A percentile compares a stretch with the other conserved stretches of the same genome.
phyloP scores from a whole-genome alignment of 1,284 basidiomycete species.

The Phenoliferia sp. region DNA sequence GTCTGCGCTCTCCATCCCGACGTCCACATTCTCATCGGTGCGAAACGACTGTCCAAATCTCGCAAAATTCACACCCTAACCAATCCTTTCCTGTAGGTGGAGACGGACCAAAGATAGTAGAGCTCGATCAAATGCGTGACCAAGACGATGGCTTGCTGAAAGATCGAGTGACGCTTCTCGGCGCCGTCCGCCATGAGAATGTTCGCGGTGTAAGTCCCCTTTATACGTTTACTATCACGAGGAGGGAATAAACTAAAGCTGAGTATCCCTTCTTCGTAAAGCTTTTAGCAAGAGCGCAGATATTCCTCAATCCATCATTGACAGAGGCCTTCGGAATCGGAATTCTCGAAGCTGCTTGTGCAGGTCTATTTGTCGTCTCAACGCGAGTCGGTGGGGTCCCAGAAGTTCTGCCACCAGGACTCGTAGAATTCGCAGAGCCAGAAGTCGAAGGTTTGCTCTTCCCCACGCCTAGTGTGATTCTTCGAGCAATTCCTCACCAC shows the following conservation, averaged over 20 bases:
- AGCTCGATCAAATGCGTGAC: slow-evolving; percentile 93
- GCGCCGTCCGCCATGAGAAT: slow-evolving; percentile 71
- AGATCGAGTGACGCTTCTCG: slow-evolving; percentile 84
- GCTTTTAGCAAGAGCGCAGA: slow-evolving; percentile 77
- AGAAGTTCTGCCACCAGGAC: slow-evolving; percentile 85
- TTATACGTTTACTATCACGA: not conserved
- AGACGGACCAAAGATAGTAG: slow-evolving; percentile 91
- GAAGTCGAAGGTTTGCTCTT: slow-evolving; percentile 63
- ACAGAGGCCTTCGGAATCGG: slow-evolving; percentile 97
- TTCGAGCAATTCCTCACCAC: not conserved
- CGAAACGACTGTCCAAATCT: too few species aligned
- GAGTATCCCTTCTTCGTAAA: slow-evolving; percentile 39
- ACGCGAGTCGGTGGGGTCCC: slow-evolving; percentile 94
- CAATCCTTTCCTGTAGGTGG: slow-evolving; percentile 47
- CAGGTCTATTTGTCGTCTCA: slow-evolving; percentile 89
- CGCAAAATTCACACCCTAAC: not conserved
- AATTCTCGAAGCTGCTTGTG: slow-evolving; percentile 91
- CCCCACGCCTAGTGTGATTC: not conserved
- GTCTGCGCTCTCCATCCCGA: slow-evolving; percentile 80
- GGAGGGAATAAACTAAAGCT: too few species aligned
- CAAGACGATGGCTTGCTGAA: slow-evolving; percentile 66
- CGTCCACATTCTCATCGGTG: slow-evolving; percentile 82
- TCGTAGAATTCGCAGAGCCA: slow-evolving; percentile 90
- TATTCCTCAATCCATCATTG: slow-evolving; percentile 91
- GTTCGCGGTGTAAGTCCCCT: slow-evolving; percentile 65